These are phyloP conservation scores for Cucumis sativus DNA, from an alignment of 306 rosid species.

Conservation along the genomic window DNA sequence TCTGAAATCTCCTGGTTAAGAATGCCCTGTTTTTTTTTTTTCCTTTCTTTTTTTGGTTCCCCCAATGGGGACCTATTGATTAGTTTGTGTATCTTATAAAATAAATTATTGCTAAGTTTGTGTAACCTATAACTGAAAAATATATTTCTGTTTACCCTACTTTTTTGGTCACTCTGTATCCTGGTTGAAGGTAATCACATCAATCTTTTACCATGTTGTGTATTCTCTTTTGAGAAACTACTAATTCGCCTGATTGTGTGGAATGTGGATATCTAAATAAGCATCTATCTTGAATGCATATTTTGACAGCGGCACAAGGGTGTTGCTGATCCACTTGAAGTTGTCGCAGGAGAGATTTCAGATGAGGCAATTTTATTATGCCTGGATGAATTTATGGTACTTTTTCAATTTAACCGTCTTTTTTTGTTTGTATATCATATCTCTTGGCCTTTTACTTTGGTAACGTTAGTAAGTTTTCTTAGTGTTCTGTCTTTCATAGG, in stretches of 20 bases:
- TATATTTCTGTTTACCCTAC: background rate
- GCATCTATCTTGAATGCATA: slow-evolving; percentile 11
- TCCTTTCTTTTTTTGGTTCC: too few relatives aligned
- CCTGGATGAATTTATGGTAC: slow-evolving; percentile 96
- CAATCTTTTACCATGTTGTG: background rate
- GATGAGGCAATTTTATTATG: slow-evolving; percentile 84
- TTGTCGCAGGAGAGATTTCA: slow-evolving; percentile 80
- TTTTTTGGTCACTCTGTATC: background rate
- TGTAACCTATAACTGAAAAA: background rate
- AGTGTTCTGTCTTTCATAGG: slow-evolving; percentile 29
- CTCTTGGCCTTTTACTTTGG: slow-evolving; percentile 6
- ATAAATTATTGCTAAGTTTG: background rate
- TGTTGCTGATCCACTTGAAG: slow-evolving; percentile 87
- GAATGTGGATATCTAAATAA: background rate
- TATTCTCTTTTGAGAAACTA: background rate
- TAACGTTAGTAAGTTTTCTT: slow-evolving; percentile 13
- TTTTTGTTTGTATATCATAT: slow-evolving; percentile 2
- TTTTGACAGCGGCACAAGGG: slow-evolving; percentile 76
- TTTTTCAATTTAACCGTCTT: background rate
- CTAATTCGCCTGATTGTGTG: background rate
- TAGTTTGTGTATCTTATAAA: background rate
- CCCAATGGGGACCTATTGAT: background rate
- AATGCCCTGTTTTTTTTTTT: background rate
- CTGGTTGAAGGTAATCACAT: background rate
- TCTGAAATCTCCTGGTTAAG: background rate